Evolutionary conservation across 139 green algal species (phyloP), one percentile per base, ranked within the genome.

Genomic region (Auxenochlorella pyrenoidosa): DNA sequence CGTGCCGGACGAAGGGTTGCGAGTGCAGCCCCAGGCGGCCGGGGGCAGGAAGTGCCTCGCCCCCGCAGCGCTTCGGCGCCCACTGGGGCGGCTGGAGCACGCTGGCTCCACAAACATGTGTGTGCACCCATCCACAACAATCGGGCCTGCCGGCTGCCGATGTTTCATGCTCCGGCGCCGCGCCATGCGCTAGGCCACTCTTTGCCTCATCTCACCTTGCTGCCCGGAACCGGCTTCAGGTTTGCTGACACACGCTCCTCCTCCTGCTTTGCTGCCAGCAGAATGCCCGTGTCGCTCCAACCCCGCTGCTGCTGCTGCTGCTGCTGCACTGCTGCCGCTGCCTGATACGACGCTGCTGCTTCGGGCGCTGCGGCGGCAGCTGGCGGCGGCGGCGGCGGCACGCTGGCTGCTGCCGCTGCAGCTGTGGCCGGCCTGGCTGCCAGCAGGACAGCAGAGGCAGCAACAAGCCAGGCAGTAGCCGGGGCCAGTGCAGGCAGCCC

Each of bases 221-320:
- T 78, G 72, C 72, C 72, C 6, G 54, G 54, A 8, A 24, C 54
- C 15, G 54, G 54, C 30, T 71, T 71, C 26, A 71, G 24, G 6
- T 36, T 13, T 26, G 63, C 63, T 10, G 63, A 15, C 5, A 36
- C 13, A 26, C 63, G 63, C 36, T 59, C 66, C n/a, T 81, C 22
- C 54, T 41, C 40, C 54, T 54, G 32, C n/a, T 72, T 36, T 4
- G 77, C 77, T n/a, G 86, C 86, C 41, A 90, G 66, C 41, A 86
- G 79, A 0, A 90, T 90, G 81, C 86, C 86, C 8, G 86, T 90
- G 86, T 90, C 86, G 51, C 44, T 54, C 86, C 86, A 87, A 13
- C 81, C 58, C 40, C 41, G 73, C 73, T 66, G 73, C 73, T 66
- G 83, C 83, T 87, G n/a, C 82, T 80, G 68, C 82, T 59, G 79